phyloP scores from a whole-genome alignment of 192 early-diverging fungal species.

The Linnemannia hyalina region DNA sequence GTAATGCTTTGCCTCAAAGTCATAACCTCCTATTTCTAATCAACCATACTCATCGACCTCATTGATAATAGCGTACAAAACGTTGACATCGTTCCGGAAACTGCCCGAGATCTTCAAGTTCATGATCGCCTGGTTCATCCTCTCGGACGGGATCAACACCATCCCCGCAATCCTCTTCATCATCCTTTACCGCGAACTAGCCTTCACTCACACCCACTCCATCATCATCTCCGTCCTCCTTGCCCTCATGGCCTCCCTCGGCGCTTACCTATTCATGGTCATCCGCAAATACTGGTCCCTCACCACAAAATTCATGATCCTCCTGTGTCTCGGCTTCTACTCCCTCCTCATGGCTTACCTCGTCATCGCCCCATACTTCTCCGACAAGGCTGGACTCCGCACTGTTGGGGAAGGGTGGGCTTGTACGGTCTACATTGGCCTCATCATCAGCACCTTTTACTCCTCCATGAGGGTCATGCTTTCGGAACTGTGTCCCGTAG shows the following conservation, averaged over 20 bases:
- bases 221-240: slow-evolving; percentile 63
- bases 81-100: slow-evolving; percentile 49
- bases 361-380: slow-evolving; percentile 58
- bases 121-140: slow-evolving; percentile 76
- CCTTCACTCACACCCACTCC: slow-evolving; percentile 57
- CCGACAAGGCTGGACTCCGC: slow-evolving; percentile 44
- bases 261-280: slow-evolving; percentile 60
- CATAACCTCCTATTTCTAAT: background rate
- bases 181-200: slow-evolving; percentile 67
- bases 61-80: slow-evolving; percentile 34
- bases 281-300: slow-evolving; percentile 62
- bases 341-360: slow-evolving; percentile 62
- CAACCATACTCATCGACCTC: background rate
- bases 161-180: slow-evolving; percentile 66
- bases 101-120: slow-evolving; percentile 68
- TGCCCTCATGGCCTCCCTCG: slow-evolving; percentile 61
- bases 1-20: background rate
- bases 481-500: slow-evolving; percentile 71
- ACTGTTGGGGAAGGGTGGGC: slow-evolving; percentile 37
- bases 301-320: slow-evolving; percentile 61
- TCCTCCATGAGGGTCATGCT: slow-evolving; percentile 65
- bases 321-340: slow-evolving; percentile 56
- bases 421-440: slow-evolving; percentile 50
- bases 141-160: slow-evolving; percentile 72
- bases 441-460: slow-evolving; percentile 66